phyloP scores from a whole-genome alignment of 2,329 filamentous ascomycete genomes.

The Microdochium paspali region DNA sequence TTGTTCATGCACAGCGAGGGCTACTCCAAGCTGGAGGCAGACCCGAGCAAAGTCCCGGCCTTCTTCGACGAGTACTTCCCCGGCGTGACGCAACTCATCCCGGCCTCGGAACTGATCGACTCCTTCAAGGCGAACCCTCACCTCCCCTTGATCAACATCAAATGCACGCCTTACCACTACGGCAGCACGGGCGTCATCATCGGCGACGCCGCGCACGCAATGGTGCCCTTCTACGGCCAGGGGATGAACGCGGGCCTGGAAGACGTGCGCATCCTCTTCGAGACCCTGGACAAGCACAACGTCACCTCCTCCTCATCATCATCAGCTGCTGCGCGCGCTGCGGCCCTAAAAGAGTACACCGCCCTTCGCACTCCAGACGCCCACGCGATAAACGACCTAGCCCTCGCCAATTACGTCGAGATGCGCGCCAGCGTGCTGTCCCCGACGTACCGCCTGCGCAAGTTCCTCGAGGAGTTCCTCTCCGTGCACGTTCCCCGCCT shows the following conservation, averaged over 20 bases:
- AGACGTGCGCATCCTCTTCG: slow-evolving; percentile 83
- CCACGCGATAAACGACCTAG: slow-evolving; percentile 85
- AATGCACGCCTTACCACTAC: slow-evolving; percentile 83
- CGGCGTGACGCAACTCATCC: slow-evolving; percentile 67
- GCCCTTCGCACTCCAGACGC: slow-evolving; percentile 66
- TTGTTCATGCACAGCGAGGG: slow-evolving; percentile 72
- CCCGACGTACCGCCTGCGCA: slow-evolving; percentile 68
- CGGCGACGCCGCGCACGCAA: slow-evolving; percentile 91
- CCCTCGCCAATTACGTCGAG: slow-evolving; percentile 83
- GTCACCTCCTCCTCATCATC: slow-evolving; percentile 35
- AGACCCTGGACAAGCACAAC: slow-evolving; percentile 62
- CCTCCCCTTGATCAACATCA: slow-evolving; percentile 85
- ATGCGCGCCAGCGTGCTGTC: slow-evolving; percentile 84
- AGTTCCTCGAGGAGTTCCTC: slow-evolving; percentile 77
- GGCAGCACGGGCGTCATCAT: slow-evolving; percentile 69
- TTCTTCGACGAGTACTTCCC: slow-evolving; percentile 86
- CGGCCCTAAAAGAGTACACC: slow-evolving; percentile 71
- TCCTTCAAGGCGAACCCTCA: slow-evolving; percentile 82
- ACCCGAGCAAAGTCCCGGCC: slow-evolving; percentile 47
- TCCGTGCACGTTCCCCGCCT: slow-evolving; percentile 65
- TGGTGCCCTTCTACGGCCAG: slow-evolving; percentile 98
- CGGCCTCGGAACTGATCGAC: slow-evolving; percentile 54
- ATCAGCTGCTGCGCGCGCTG: slow-evolving; percentile 49
- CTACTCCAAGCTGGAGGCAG: slow-evolving; percentile 58
- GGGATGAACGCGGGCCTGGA: slow-evolving; percentile 97